These are phyloP conservation scores for Galerina sulciceps DNA, from an alignment of 768 basidiomycete species.

Conservation along the genomic window DNA sequence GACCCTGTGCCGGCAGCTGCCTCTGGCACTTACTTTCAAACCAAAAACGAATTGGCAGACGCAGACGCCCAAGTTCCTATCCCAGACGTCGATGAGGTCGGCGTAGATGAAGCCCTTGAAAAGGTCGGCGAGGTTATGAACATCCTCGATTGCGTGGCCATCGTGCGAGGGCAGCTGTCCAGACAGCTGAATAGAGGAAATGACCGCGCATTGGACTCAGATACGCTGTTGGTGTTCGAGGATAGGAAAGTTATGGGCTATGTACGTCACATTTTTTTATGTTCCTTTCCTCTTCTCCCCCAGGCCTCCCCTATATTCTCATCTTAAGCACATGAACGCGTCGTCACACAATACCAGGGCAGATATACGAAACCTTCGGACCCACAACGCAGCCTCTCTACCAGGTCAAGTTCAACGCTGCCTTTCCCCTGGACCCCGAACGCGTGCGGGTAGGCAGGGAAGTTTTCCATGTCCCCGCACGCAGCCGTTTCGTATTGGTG, in stretches of 20 bases:
- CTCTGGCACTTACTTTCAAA: conserved; percentile 53
- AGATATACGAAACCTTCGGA: conserved; percentile 97
- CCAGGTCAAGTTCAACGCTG: conserved; percentile 77
- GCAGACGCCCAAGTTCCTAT: conserved; percentile 48
- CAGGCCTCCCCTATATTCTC: not conserved
- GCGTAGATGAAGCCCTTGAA: conserved; percentile 66
- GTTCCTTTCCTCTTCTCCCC: not conserved
- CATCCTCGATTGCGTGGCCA: conserved; percentile 72
- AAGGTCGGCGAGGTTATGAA: conserved; percentile 80
- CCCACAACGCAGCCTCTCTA: conserved; percentile 91
- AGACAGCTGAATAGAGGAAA: conserved; percentile 43
- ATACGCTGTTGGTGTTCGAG: conserved; percentile 88
- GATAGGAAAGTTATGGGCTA: conserved; percentile 91
- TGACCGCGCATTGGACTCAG: conserved; percentile 79
- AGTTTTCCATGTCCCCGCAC: conserved; percentile 82
- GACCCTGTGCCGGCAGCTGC: conserved; percentile 44
- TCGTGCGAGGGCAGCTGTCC: conserved; percentile 66
- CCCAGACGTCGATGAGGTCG: conserved; percentile 69
- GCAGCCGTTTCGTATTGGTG: conserved; percentile 86
- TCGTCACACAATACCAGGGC: conserved; percentile 25
- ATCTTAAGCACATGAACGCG: conserved; percentile 6
- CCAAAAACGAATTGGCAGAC: conserved; percentile 74
- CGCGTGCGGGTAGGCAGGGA: conserved; percentile 59
- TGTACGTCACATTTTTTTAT: conserved; percentile 50
- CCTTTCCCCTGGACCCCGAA: conserved; percentile 62